These are phyloP conservation scores for Candida tammaniensis DNA, from an alignment of 805 yeast genomes.

Conservation along the genomic window DNA sequence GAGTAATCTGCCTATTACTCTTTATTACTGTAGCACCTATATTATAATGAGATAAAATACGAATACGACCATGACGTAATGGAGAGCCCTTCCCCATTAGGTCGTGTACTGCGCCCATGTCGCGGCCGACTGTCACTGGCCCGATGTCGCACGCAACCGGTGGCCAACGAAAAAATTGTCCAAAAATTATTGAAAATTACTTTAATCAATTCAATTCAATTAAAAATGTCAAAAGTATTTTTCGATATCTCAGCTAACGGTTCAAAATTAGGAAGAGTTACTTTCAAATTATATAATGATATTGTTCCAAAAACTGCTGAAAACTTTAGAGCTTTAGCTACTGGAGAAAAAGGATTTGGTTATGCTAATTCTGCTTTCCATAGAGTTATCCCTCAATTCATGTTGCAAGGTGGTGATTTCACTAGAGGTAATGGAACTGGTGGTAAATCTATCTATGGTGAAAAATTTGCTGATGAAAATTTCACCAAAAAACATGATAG, in stretches of 20 bases:
- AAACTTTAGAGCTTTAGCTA: slow-evolving; percentile 76
- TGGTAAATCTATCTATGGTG: slow-evolving; percentile 84
- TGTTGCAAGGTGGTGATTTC: slow-evolving; percentile 79
- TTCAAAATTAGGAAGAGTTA: slow-evolving; percentile 71
- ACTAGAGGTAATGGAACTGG: slow-evolving; percentile 82
- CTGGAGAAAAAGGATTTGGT: slow-evolving; percentile 94
- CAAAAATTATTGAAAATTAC: too few relatives aligned
- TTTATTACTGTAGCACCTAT: too few relatives aligned
- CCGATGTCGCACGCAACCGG: too few relatives aligned
- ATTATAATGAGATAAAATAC: too few relatives aligned
- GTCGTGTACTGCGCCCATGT: too few relatives aligned
- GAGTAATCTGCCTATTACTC: too few relatives aligned
- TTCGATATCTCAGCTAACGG: slow-evolving; percentile 83
- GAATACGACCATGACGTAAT: too few relatives aligned
- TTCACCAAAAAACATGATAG: slow-evolving; percentile 69
- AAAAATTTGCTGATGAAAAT: slow-evolving; percentile 64
- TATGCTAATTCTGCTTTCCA: slow-evolving; percentile 87
- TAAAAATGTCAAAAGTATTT: slow-evolving; percentile 59
- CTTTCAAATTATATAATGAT: slow-evolving; percentile 61
- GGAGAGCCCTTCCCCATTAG: too few relatives aligned
- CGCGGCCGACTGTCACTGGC: too few relatives aligned
- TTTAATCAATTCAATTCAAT: slow-evolving; percentile 2
- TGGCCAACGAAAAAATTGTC: too few relatives aligned
- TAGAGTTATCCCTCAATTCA: slow-evolving; percentile 94
- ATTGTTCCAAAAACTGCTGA: slow-evolving; percentile 76